A percentile compares a stretch with the other conserved stretches of the same genome.
These are phyloP conservation scores for Monilinia polystroma DNA, from an alignment of 2,329 filamentous ascomycete species.

Conservation along the genomic window DNA sequence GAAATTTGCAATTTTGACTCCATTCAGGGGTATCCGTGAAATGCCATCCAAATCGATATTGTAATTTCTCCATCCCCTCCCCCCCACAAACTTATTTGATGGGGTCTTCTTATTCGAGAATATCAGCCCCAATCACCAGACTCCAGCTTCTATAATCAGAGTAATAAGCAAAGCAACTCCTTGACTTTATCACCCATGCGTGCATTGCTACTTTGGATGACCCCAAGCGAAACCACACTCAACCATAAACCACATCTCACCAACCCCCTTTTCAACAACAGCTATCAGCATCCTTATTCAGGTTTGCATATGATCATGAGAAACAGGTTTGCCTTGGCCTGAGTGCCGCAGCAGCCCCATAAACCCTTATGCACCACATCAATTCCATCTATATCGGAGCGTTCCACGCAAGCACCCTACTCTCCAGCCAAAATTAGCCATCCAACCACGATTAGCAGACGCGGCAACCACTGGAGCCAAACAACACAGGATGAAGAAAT, in stretches of 20 bases:
- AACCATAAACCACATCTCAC: not conserved
- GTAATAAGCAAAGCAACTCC: not conserved
- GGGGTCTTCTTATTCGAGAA: not conserved
- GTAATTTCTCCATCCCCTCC: constrained; percentile 9
- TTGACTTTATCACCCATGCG: not conserved
- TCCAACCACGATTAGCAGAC: not conserved
- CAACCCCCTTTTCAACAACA: constrained; percentile 18
- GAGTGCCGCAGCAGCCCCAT: not conserved
- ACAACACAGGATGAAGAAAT: not conserved
- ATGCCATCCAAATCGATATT: not conserved
- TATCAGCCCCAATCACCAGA: not conserved
- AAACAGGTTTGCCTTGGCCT: not conserved
- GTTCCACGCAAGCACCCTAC: not conserved
- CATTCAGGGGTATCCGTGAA: not conserved
- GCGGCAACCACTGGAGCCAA: not conserved
- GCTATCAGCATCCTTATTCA: not conserved
- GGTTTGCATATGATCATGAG: not conserved
- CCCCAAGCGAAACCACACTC: constrained; percentile 1
- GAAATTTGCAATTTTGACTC: not conserved
- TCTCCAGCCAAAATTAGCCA: not conserved
- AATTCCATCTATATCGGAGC: not conserved
- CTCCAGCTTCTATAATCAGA: not conserved
- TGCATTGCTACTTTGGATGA: constrained; percentile 1
- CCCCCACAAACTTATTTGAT: constrained; percentile 4
- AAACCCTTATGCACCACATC: constrained; percentile 1